Evolutionary conservation across 2,329 filamentous ascomycete genomes (phyloP).

Genomic region (Aspergillus sojae): DNA sequence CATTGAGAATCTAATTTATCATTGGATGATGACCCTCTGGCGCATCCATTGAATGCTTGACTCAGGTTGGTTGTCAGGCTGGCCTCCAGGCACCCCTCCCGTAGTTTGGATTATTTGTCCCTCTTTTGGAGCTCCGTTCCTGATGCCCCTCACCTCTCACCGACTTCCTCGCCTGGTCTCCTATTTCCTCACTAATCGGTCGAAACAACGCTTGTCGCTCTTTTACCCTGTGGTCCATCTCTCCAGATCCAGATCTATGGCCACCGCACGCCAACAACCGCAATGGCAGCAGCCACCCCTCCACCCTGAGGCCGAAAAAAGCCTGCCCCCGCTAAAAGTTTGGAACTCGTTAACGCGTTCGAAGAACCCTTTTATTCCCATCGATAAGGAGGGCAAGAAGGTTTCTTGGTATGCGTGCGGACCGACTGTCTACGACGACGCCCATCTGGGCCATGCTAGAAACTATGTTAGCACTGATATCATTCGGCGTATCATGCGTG

Average conservation of each 20-base stretch:
- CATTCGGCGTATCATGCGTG: slow-evolving; percentile 75
- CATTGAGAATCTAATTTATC: background rate
- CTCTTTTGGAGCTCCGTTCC: slow-evolving; percentile 20
- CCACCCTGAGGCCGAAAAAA: slow-evolving; percentile 32
- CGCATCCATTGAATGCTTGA: background rate
- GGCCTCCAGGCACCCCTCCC: background rate
- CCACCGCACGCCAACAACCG: slow-evolving; percentile 45
- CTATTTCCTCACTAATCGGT: slow-evolving; percentile 7
- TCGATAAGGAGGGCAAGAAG: slow-evolving; percentile 67
- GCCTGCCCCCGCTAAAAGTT: slow-evolving; percentile 65
- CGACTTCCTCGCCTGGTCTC: slow-evolving; percentile 18
- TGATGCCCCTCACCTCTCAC: slow-evolving; percentile 28
- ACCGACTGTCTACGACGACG: slow-evolving; percentile 81
- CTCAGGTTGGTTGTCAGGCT: slow-evolving; percentile 12
- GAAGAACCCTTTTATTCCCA: slow-evolving; percentile 74
- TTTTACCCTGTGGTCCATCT: slow-evolving; percentile 19
- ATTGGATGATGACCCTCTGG: background rate
- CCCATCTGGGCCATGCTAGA: slow-evolving; percentile 79
- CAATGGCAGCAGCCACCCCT: slow-evolving; percentile 46
- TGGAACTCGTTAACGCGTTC: slow-evolving; percentile 78
- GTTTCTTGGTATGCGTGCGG: slow-evolving; percentile 89
- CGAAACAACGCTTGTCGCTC: slow-evolving; percentile 1
- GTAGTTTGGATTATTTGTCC: slow-evolving; percentile 12
- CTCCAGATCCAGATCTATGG: slow-evolving; percentile 27
- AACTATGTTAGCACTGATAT: slow-evolving; percentile 94